A percentile compares a stretch with the other conserved stretches of the same genome.
These are phyloP conservation scores for Epichloe elymi DNA, from an alignment of 2,329 filamentous ascomycete genomes.

Conservation along the genomic window DNA sequence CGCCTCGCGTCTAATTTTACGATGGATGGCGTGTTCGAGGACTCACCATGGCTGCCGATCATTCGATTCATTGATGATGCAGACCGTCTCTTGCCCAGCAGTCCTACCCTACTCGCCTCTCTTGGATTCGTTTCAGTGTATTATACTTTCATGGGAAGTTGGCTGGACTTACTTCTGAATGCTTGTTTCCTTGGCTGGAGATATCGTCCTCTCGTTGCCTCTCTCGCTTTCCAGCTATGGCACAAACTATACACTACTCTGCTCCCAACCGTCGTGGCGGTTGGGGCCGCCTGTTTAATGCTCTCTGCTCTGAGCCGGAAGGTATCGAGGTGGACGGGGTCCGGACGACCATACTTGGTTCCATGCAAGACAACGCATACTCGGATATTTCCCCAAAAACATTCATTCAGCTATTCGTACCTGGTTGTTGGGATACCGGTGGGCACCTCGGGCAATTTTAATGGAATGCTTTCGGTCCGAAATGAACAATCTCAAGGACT, in stretches of 20 bases:
- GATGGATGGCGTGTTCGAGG: slow-evolving; percentile 17
- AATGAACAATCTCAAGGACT: slow-evolving; percentile 1
- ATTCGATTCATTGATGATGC: slow-evolving; percentile 11
- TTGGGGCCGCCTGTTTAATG: background rate
- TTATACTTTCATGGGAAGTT: slow-evolving; percentile 10
- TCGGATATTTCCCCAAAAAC: slow-evolving; percentile 52
- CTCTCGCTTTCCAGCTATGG: background rate
- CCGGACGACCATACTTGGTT: slow-evolving; percentile 39
- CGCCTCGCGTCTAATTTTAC: background rate
- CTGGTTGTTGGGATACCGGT: slow-evolving; percentile 56
- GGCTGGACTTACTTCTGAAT: slow-evolving; percentile 11
- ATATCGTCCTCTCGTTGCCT: background rate
- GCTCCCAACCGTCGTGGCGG: background rate
- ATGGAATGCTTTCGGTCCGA: slow-evolving; percentile 40
- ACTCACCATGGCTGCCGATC: slow-evolving; percentile 12
- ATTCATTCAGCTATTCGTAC: slow-evolving; percentile 59
- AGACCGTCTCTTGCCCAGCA: slow-evolving; percentile 6
- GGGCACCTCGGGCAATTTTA: slow-evolving; percentile 42
- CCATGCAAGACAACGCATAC: slow-evolving; percentile 53
- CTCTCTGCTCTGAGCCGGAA: background rate
- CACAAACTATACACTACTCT: background rate
- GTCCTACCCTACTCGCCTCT: background rate
- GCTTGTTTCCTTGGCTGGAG: slow-evolving; percentile 2
- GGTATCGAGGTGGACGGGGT: slow-evolving; percentile 3
- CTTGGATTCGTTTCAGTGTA: slow-evolving; percentile 7